These are phyloP conservation scores for Metschnikowia proteae DNA, from an alignment of 805 yeast species.

Conservation along the genomic window DNA sequence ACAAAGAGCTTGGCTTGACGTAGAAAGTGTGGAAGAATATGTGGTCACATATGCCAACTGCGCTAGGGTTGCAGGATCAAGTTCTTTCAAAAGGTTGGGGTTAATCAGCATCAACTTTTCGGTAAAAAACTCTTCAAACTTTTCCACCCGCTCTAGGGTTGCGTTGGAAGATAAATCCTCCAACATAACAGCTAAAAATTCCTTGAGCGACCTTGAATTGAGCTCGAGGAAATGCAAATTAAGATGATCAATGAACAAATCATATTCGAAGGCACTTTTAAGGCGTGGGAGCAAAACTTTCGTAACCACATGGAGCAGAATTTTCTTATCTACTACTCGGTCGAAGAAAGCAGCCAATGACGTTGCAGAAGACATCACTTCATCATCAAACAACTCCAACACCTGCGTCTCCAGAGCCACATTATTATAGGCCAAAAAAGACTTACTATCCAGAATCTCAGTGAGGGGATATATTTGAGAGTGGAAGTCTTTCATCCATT, in stretches of 20 bases:
- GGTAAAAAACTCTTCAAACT: conserved; percentile 8
- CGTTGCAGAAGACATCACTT: conserved; percentile 1
- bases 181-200: conserved; percentile 14
- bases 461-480: conserved; percentile 17
- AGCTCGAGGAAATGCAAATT: conserved; percentile 10
- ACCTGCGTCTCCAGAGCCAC: conserved; percentile 2
- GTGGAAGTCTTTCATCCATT: conserved; percentile 31
- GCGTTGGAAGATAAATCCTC: conserved; percentile 13
- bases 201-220: conserved; percentile 11
- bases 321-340: neutral
- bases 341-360: conserved; percentile 7
- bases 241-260: conserved; percentile 12
- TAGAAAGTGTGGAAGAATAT: conserved; percentile 14
- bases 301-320: conserved; percentile 10
- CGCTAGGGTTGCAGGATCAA: conserved; percentile 22
- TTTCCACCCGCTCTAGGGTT: conserved; percentile 12
- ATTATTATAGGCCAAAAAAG: conserved; percentile 14
- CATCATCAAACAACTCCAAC: neutral
- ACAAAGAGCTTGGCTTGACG: conserved; percentile 11
- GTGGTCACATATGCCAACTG: conserved; percentile 22
- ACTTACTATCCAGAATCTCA: conserved; percentile 13
- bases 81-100: conserved; percentile 14
- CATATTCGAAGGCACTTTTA: conserved; percentile 10
- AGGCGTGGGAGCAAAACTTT: conserved; percentile 17
- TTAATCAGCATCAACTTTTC: conserved; percentile 10